Evolutionary conservation across 495 filamentous ascomycete species (phyloP), one percentile per base, ranked within the genome.

Genomic region (Cairneyella variabilis): DNA sequence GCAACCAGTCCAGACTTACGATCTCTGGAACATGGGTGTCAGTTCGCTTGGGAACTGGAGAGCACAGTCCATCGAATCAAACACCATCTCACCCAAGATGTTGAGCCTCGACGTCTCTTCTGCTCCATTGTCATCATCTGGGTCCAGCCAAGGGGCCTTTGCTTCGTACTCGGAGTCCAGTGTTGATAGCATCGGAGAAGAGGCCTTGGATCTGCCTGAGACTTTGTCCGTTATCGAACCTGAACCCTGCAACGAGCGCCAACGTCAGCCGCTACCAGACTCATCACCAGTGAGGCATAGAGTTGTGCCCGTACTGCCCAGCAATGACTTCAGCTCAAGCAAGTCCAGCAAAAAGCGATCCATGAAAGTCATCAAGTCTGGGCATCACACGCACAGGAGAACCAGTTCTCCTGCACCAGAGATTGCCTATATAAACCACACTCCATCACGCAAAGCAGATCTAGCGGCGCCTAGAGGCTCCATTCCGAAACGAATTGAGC

Each of bases 81-180:
- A 25, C 12, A 61, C 54, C 8, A 51, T 61, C 7, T 61, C 62
- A 21, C 58, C 58, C 12, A 58, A 59, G 41, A 48, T 46, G 5
- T 46, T 64, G 37, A 56, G 47, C n/a, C 34, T 64, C 18, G 52
- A 50, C 17, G 41, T 58, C 10, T 43, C 54, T 7, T 30, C 46
- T 2, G 17, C 47, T 12, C 20, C 49, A 10, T n/a, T 58, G 16
- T 61, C 58, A 16, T 40, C 39, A 21, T 57, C 62, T 28, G 54
- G 27, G 22, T 64, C 58, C 28, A 58, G 54, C 20, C 54, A 58
- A 52, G 54, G 43, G 11, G 25, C 28, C 2, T 40, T 49, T 3
- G 18, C 47, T 1, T 16, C 30, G 10, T 8, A 48, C 11, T 58
- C 57, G 14, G 47, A 56, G 11, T 49, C 40, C 26, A 27, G 45